Base-by-base conservation (phyloP, 1,284 basidiomycete species). In the Nidula niveotomentosa region DNA sequence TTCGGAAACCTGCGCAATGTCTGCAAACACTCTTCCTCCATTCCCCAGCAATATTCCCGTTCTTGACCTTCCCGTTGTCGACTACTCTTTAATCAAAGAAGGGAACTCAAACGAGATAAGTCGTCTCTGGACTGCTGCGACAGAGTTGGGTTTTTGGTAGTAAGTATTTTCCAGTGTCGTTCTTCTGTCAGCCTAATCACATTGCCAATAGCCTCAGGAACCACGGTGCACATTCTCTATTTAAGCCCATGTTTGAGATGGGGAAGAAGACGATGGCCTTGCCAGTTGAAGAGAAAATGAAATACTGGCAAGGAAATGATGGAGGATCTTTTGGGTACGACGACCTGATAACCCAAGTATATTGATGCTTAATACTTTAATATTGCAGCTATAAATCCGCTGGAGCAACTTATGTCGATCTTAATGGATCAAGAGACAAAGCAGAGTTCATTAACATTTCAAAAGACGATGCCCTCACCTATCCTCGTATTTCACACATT, bases 401-500 rank as follows among this genome's bases (percentile, higher is more conserved):
- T 0, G 84, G 84, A 1, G 74, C 75, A 4, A 79, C 73, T 53
- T 77, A 77, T 33, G 75, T 78, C 1, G 82, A 85, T 60, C 73
- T 76, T 36, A 70, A 71, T 36, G 83, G 83, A 50, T 54, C 50
- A 41, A 58, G 57, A 71, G 84, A 85, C 61, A 75, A 71, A 6
- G 71, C 74, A n/a, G 81, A 85, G 57, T 84, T 83, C 65, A 69
- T 85, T 53, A 84, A 84, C 58, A 67, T 84, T 46, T 68, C 83
- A 2, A 79, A 81, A 59, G 81, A 84, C 58, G 83, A 84, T 53
- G 77, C 71, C 0, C 62, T 84, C 8, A 70, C 79, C 0, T 84
- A 73, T 59, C 82, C 82, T 0, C 56, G 60, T 0, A 62, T 76
- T 9, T 66, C 66, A n/a, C 75, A 80, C 48, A 73, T 77, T 23